These are phyloP conservation scores for Sclerotinia trifoliorum DNA, from an alignment of 2,329 filamentous ascomycete species.

Conservation along the genomic window DNA sequence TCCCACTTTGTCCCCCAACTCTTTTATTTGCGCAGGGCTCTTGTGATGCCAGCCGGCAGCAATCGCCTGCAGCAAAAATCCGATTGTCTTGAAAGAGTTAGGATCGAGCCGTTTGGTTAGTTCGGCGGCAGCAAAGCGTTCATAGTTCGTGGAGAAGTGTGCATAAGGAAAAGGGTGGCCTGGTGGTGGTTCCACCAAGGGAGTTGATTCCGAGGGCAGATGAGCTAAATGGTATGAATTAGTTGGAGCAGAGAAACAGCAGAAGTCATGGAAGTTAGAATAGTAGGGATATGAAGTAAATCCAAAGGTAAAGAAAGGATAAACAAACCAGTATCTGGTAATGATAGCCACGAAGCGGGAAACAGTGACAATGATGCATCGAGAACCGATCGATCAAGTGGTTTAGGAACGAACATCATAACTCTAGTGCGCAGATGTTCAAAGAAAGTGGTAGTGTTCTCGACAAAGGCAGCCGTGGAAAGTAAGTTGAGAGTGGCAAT, in stretches of 20 bases:
- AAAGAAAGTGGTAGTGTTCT: slow-evolving; percentile 60
- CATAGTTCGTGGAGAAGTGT: slow-evolving; percentile 71
- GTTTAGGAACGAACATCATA: slow-evolving; percentile 65
- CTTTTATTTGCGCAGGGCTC: slow-evolving; percentile 60
- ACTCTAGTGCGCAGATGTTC: slow-evolving; percentile 62
- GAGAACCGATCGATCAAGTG: slow-evolving; percentile 63
- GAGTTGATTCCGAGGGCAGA: slow-evolving; percentile 49
- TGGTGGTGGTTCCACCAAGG: slow-evolving; percentile 41
- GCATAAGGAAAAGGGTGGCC: slow-evolving; percentile 42
- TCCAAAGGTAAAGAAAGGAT: slow-evolving; percentile 43
- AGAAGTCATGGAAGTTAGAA: slow-evolving; percentile 52
- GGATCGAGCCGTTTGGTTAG: slow-evolving; percentile 66
- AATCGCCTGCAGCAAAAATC: slow-evolving; percentile 74
- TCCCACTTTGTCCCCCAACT: slow-evolving; percentile 67
- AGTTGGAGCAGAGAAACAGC: slow-evolving; percentile 53
- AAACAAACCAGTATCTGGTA: slow-evolving; percentile 57
- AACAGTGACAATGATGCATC: slow-evolving; percentile 68
- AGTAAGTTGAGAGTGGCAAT: slow-evolving; percentile 58
- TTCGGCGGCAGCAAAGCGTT: slow-evolving; percentile 80
- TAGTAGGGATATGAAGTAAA: slow-evolving; percentile 37
- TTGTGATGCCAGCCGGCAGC: slow-evolving; percentile 82
- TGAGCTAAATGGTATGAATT: neutral
- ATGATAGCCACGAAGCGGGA: slow-evolving; percentile 58
- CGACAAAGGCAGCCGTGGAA: slow-evolving; percentile 60
- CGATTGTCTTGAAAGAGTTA: slow-evolving; percentile 59